phyloP scores from a whole-genome alignment of 768 basidiomycete genomes.

The Auriculariales sp. region DNA sequence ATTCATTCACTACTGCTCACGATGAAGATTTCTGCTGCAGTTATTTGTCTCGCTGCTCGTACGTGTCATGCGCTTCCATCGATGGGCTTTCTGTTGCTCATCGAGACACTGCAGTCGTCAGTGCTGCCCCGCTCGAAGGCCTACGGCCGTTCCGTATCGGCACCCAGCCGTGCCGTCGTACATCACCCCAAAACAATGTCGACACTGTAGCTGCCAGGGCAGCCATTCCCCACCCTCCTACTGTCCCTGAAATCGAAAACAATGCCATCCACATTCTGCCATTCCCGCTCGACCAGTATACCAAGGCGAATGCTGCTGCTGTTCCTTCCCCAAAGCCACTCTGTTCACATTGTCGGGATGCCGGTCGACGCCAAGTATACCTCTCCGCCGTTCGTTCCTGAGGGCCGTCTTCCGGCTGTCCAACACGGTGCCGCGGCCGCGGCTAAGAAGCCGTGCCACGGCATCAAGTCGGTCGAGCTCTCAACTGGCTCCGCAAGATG shows the following conservation, averaged over 20 bases:
- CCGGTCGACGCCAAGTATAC: too few species aligned
- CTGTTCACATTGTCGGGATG: too few species aligned
- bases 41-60: too few species aligned
- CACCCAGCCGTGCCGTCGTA: not conserved
- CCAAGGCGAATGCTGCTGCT: too few species aligned
- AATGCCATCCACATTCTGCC: not conserved
- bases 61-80: too few species aligned
- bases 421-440: not conserved
- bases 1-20: too few species aligned
- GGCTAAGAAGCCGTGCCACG: conserved; percentile 11
- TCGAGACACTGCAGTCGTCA: conserved; percentile 1
- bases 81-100: too few species aligned
- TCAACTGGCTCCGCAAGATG: conserved; percentile 41
- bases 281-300: too few species aligned
- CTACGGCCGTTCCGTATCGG: not conserved
- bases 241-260: not conserved
- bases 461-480: conserved; percentile 36
- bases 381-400: not conserved
- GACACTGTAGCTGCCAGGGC: not conserved
- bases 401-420: not conserved
- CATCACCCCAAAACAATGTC: not conserved
- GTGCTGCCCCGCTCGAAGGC: not conserved
- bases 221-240: not conserved
- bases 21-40: too few species aligned
- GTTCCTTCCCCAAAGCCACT: too few species aligned